Evolutionary conservation across 2,329 filamentous ascomycete genomes (phyloP), one percentile per base, ranked within the genome.

Genomic region (Ophiostoma fasciatum): DNA sequence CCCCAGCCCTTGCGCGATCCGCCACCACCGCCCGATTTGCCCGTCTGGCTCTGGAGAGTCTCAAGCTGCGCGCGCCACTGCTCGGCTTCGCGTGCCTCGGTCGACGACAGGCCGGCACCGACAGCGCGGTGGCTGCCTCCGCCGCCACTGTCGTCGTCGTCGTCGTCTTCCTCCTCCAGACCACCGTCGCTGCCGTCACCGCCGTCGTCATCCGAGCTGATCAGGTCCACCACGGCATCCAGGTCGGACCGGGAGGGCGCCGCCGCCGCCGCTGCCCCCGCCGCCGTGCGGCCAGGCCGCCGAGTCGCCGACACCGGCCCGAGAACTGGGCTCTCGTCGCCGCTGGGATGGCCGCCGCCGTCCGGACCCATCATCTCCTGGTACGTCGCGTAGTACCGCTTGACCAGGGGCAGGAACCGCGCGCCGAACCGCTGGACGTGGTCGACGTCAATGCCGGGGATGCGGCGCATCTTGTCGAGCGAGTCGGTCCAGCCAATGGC

Each of bases 401-500:
- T 57, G 31, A 85, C 58, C 5, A 84, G 52, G 1, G 63, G 60
- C 26, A 81, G 51, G 42, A 88, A 73, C 36, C 61, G 63, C 23
- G 55, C 58, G 7, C 81, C 81, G 49, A 76, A 74, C 3, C 61
- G 59, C 30, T 62, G 51, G 18, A 84, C 76, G 49, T 74, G 78
- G 19, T 74, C 69, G 2, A 51, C 44, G 36, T 78, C 66, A 39
- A 87, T 77, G 9, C 67, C 70, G 0, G 65, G 64, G 33, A 88
- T 79, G 8, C 55, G 54, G 22, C 57, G 59, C 73, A 90, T 80
- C 39, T 73, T 60, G 13, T 70, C 65, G 9, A 72, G 48, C 8
- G 63, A 71, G 7, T 60, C 63, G 1, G 80, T 81, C 63, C 80
- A 79, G 23, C 63, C 56, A 33, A 84, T 71, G 11, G 71, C 77